Percentiles rank a stretch among this genome's conserved stretches.
phyloP scores from a whole-genome alignment of 163 green algal species.

The Prototheca wickerhamii region DNA sequence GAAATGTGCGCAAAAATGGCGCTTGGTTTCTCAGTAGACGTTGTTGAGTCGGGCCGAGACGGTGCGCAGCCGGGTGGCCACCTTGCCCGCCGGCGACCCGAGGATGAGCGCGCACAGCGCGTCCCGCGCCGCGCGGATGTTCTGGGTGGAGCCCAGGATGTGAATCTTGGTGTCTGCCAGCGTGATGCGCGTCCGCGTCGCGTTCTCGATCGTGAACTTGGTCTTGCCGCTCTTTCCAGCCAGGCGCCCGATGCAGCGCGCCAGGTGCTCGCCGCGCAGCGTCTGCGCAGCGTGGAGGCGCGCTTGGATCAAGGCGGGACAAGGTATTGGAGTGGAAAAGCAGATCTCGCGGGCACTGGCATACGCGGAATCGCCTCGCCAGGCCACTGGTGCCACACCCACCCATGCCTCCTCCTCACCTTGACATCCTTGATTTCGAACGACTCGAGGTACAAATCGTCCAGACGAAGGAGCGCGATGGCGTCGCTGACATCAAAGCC shows the following conservation, averaged over 20 bases:
- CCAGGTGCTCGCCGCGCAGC: conserved; percentile 92
- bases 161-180: conserved; percentile 96
- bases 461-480: conserved; percentile 91
- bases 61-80: conserved; percentile 82
- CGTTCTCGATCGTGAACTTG: conserved; percentile 99
- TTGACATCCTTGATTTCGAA: conserved; percentile 99
- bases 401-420: conserved; percentile 25
- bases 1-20: not conserved
- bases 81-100: conserved; percentile 91
- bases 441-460: conserved; percentile 96
- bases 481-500: conserved; percentile 84
- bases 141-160: conserved; percentile 88
- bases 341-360: conserved; percentile 91
- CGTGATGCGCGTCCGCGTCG: conserved; percentile 92
- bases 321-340: conserved; percentile 24
- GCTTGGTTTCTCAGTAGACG: conserved; percentile 23
- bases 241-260: conserved; percentile 83
- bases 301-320: not conserved
- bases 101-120: conserved; percentile 93
- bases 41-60: conserved; percentile 59
- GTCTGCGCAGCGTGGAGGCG: conserved; percentile 65
- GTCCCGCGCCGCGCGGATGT: conserved; percentile 62
- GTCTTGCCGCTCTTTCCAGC: conserved; percentile 91
- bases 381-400: not conserved
- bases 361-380: conserved; percentile 71